These are phyloP conservation scores for Pichia sp. DNA, from an alignment of 1,139 yeast genomes.

Conservation along the genomic window DNA sequence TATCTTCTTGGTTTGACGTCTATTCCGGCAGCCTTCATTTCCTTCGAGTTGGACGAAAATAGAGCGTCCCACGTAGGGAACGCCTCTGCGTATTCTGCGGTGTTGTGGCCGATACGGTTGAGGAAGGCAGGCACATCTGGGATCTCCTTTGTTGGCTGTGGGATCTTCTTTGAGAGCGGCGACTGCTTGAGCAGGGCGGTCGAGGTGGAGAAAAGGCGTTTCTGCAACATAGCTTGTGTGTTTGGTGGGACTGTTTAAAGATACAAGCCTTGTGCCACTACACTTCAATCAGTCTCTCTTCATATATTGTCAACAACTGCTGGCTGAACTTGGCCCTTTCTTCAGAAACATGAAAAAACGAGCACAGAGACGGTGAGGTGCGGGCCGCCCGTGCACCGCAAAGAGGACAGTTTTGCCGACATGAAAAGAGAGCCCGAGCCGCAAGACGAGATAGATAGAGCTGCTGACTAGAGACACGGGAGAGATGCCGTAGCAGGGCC, in stretches of 20 bases:
- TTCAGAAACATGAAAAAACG: not conserved
- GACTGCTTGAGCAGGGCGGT: not conserved
- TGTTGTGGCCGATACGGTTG: constrained; percentile 68
- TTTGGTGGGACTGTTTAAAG: no score
- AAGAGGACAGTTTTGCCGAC: not conserved
- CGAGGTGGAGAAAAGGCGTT: constrained; percentile 15
- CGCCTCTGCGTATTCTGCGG: constrained; percentile 59
- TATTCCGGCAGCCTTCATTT: constrained; percentile 75
- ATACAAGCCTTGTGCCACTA: no score
- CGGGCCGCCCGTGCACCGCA: not conserved
- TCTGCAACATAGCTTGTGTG: not conserved
- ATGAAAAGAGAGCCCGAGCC: not conserved
- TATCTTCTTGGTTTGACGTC: constrained; percentile 66
- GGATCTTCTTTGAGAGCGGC: constrained; percentile 27
- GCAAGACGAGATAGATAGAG: not conserved
- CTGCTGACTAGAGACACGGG: no score
- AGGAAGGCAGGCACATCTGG: constrained; percentile 76
- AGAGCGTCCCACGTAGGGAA: constrained; percentile 75
- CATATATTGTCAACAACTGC: no score
- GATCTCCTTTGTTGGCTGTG: constrained; percentile 47
- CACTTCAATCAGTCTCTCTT: no score
- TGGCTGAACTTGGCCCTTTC: no score
- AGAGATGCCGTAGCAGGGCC: no score
- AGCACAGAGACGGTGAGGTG: not conserved
- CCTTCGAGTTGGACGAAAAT: constrained; percentile 49